A percentile compares a stretch with the other conserved stretches of the same genome.
phyloP scores from a whole-genome alignment of 2,329 filamentous ascomycete genomes.

The Aspergillus candidus region DNA sequence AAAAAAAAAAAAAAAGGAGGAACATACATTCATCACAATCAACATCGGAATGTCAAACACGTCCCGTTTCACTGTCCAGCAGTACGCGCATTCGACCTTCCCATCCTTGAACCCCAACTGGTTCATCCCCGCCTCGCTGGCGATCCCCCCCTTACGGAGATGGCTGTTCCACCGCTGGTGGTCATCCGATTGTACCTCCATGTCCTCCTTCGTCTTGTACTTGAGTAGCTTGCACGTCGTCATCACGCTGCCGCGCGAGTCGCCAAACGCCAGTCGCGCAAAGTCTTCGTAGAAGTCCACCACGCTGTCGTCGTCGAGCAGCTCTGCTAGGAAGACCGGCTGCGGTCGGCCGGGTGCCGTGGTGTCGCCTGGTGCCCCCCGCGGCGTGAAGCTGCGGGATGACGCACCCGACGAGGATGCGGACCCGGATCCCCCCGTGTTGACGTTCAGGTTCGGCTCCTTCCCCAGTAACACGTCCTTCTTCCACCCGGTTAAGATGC shows the following conservation, averaged over 20 bases:
- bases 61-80: constrained; percentile 94
- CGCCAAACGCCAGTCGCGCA: constrained; percentile 83
- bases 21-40: constrained; percentile 93
- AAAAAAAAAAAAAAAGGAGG: background rate
- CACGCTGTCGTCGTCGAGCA: constrained; percentile 88
- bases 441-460: constrained; percentile 80
- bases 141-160: constrained; percentile 41
- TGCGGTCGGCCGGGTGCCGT: constrained; percentile 51
- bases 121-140: constrained; percentile 62
- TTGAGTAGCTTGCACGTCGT: constrained; percentile 81
- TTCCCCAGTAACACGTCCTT: constrained; percentile 84
- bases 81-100: constrained; percentile 90
- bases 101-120: constrained; percentile 74
- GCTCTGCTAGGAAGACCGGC: constrained; percentile 83
- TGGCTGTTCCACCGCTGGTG: constrained; percentile 42
- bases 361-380: constrained; percentile 31
- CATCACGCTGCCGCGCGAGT: constrained; percentile 78
- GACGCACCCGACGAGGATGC: constrained; percentile 31
- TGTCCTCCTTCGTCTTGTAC: constrained; percentile 69
- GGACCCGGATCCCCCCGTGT: constrained; percentile 54
- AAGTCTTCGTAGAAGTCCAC: constrained; percentile 96
- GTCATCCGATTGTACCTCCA: constrained; percentile 39
- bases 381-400: constrained; percentile 46
- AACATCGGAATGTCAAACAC: constrained; percentile 98
- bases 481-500: constrained; percentile 90